A percentile compares a stretch with the other conserved stretches of the same genome.
Evolutionary conservation across 2,329 filamentous ascomycete genomes (phyloP).

Genomic region (Alternaria triticimaculans): DNA sequence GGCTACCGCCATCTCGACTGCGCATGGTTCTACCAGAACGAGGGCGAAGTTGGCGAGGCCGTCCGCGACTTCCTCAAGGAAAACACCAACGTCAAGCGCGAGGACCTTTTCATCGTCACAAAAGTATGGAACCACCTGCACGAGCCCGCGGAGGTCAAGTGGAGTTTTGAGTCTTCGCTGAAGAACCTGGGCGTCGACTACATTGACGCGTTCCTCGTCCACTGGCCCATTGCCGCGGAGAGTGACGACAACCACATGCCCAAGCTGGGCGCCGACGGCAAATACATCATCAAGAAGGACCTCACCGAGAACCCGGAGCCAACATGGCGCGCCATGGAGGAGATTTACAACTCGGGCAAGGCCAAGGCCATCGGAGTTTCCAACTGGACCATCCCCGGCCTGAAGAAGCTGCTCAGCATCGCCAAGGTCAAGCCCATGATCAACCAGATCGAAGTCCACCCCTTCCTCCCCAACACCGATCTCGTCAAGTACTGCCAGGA

Average conservation of each 20-base stretch:
- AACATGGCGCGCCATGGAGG: constrained; percentile 73
- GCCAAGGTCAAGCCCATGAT: constrained; percentile 71
- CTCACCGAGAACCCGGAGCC: constrained; percentile 71
- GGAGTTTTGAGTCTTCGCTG: constrained; percentile 67
- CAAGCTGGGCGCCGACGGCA: constrained; percentile 60
- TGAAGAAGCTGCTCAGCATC: constrained; percentile 71
- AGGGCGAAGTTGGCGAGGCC: constrained; percentile 72
- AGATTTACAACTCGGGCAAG: constrained; percentile 65
- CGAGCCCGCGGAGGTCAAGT: constrained; percentile 65
- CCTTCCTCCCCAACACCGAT: constrained; percentile 71
- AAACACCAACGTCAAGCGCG: constrained; percentile 61
- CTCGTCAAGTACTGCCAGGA: constrained; percentile 65
- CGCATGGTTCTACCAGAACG: constrained; percentile 75
- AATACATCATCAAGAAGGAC: constrained; percentile 69
- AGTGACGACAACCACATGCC: constrained; percentile 61
- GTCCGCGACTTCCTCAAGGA: constrained; percentile 64
- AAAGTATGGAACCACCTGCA: constrained; percentile 69
- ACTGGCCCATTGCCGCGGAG: constrained; percentile 63
- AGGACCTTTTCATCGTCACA: constrained; percentile 74
- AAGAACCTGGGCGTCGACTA: constrained; percentile 67
- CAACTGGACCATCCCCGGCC: constrained; percentile 72
- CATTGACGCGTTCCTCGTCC: constrained; percentile 75
- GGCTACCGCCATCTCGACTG: constrained; percentile 73
- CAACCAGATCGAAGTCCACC: constrained; percentile 78
- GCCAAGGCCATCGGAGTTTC: constrained; percentile 73